phyloP scores from a whole-genome alignment of 495 filamentous ascomycete species.

The Trichoderma reesei region DNA sequence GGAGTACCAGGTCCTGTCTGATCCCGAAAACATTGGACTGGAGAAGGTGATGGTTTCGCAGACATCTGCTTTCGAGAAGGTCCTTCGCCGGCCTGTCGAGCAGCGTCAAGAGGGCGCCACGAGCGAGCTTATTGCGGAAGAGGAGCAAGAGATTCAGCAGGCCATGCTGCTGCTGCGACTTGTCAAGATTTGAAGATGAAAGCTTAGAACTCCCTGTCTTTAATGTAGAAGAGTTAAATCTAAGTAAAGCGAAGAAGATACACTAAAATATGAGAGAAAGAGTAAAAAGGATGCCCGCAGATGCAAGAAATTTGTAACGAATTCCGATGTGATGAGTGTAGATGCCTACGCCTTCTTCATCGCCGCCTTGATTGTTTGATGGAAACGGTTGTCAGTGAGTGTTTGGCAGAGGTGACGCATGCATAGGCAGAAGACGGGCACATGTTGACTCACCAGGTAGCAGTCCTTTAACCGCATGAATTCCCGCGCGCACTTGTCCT shows the following conservation, averaged over 20 bases:
- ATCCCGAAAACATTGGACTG: constrained; percentile 71
- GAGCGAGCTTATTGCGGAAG: constrained; percentile 60
- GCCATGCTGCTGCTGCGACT: constrained; percentile 77
- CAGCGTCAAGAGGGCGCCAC: constrained; percentile 54
- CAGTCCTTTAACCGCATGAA: constrained; percentile 85
- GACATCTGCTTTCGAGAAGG: constrained; percentile 61
- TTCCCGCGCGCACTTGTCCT: constrained; percentile 81
- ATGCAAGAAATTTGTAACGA: neutral
- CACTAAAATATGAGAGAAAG: neutral
- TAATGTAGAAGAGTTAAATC: neutral
- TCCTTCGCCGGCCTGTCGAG: constrained; percentile 68
- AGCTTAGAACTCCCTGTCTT: neutral
- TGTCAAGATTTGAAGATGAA: constrained; percentile 50
- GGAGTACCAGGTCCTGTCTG: constrained; percentile 65
- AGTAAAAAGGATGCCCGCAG: too few relatives aligned
- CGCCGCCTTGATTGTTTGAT: constrained; percentile 27
- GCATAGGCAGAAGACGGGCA: neutral
- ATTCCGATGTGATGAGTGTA: neutral
- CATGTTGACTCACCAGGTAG: constrained; percentile 53
- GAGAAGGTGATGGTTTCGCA: constrained; percentile 64
- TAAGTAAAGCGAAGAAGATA: neutral
- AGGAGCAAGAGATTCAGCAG: constrained; percentile 83
- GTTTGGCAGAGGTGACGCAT: neutral
- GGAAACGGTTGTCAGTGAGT: neutral
- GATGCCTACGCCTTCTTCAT: constrained; percentile 22